These are phyloP conservation scores for Achaetomiella virescens DNA, from an alignment of 495 filamentous ascomycete species.

Conservation along the genomic window DNA sequence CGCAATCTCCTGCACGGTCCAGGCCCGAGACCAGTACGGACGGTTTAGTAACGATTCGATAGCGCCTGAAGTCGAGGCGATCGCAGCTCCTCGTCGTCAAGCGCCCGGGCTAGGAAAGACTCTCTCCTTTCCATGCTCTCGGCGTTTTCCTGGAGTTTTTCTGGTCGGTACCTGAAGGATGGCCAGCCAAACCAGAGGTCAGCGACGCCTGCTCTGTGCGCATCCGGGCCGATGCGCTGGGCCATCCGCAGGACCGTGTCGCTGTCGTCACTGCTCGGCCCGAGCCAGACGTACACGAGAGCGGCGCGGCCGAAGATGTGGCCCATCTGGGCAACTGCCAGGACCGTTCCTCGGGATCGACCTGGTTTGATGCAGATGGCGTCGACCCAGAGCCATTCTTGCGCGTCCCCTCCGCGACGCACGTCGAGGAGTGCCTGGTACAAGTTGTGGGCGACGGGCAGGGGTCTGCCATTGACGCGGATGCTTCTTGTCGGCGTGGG, in stretches of 20 bases:
- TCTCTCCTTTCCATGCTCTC: not conserved
- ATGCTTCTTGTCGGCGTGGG: no score
- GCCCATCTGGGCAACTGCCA: not conserved
- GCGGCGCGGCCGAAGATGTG: not conserved
- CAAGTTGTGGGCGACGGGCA: not conserved
- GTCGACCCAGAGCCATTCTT: not conserved
- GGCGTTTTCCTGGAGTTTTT: not conserved
- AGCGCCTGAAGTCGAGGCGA: not conserved
- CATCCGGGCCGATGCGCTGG: not conserved
- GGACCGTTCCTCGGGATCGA: not conserved
- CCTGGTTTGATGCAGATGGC: slow-evolving; percentile 1
- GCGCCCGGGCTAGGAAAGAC: not conserved
- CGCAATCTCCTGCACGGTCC: not conserved
- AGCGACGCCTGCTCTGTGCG: not conserved
- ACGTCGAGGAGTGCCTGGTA: not conserved
- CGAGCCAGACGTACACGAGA: not conserved
- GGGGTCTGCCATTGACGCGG: no score
- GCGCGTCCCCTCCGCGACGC: not conserved
- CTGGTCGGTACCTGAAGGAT: not conserved
- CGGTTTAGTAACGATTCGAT: not conserved
- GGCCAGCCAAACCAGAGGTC: not conserved
- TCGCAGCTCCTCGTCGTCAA: not conserved
- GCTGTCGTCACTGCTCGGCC: not conserved
- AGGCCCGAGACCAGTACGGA: not conserved
- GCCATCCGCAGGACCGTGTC: not conserved